Percentiles rank a stretch among this genome's conserved stretches.
phyloP scores from a whole-genome alignment of 2,329 filamentous ascomycete species.

The Pezicula rhizophila region DNA sequence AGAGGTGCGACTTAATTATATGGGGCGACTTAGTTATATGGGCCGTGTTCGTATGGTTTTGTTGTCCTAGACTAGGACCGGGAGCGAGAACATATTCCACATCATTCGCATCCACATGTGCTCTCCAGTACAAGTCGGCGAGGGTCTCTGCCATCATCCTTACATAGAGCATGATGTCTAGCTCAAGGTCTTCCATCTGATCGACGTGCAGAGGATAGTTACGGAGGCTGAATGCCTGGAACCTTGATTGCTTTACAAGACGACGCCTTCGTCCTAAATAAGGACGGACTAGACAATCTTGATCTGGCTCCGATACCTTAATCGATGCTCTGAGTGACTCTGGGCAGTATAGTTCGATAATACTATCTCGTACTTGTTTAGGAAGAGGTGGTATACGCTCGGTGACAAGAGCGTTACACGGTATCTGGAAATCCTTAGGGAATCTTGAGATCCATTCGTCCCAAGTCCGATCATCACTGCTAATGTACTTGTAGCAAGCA shows the following conservation, averaged over 20 bases:
- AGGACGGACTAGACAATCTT: neutral
- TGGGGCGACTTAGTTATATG: too few relatives aligned
- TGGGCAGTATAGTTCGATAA: neutral
- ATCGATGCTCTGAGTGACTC: neutral
- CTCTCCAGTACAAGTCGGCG: constrained; percentile 44
- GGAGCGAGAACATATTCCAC: constrained; percentile 48
- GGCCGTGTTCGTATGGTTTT: constrained; percentile 8
- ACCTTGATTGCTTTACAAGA: neutral
- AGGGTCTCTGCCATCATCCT: constrained; percentile 42
- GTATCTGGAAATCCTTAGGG: neutral
- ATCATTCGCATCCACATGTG: constrained; percentile 43
- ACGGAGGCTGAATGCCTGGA: constrained; percentile 35
- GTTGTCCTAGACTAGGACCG: neutral
- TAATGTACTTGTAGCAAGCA: neutral
- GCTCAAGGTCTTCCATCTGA: constrained; percentile 38
- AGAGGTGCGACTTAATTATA: constrained; percentile 6
- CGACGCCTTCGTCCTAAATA: neutral
- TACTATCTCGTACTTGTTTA: neutral
- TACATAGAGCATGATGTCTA: constrained; percentile 33
- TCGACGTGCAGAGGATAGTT: constrained; percentile 46
- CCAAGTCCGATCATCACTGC: neutral
- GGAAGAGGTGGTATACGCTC: neutral
- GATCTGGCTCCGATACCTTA: neutral
- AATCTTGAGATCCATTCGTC: neutral
- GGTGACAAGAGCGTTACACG: neutral